Base-by-base conservation (phyloP, 2,329 filamentous ascomycete genomes). In the Nigrospora osmanthi region DNA sequence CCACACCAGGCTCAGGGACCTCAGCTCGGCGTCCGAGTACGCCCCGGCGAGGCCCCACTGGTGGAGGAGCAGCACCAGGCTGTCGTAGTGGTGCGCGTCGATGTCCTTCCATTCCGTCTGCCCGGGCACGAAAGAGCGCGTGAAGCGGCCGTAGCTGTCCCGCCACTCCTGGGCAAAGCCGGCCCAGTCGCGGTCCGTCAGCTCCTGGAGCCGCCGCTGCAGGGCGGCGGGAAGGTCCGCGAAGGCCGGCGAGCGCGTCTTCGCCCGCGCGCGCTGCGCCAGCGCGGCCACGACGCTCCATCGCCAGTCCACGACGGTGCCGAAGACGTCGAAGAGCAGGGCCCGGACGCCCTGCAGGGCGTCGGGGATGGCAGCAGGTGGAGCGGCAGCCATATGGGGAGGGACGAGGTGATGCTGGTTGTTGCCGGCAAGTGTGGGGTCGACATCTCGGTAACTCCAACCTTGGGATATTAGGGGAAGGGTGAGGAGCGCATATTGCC, bases 271-370 rank as follows among this genome's bases (percentile, higher is more conserved):
- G 35, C 72, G 70, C 11, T 69, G 58, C 19, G 65, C 60, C 40
- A 93, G 73, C 44, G 78, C 76, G 10, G 72, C 66, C 13, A 73
- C 77, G 16, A 93, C 78, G 2, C 80, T 79, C 35, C 70, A 70
- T 46, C 86, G 82, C 86, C 87, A 91, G 68, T 91, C 76, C 38
- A 93, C 87, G 50, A 83, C 80, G 1, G 88, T 93, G 52, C 86
- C 86, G 62, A 90, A 89, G 54, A 89, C 77, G 65, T 89, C 85
- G 57, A 88, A 89, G 44, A 82, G 72, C 32, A 89, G 68, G 9
- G 77, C 84, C 52, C 80, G 79, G 50, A 78, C 54, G 23, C 49
- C 40, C 17, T 45, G 47, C 13, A 58, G 16, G 11, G 23, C 39
- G 39, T 34, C 31, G 39, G 39, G 39, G 31, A 11, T 28, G 23